A percentile compares a stretch with the other conserved stretches of the same genome.
These are phyloP conservation scores for Immersiella caudata DNA, from an alignment of 495 filamentous ascomycete species.

Conservation along the genomic window DNA sequence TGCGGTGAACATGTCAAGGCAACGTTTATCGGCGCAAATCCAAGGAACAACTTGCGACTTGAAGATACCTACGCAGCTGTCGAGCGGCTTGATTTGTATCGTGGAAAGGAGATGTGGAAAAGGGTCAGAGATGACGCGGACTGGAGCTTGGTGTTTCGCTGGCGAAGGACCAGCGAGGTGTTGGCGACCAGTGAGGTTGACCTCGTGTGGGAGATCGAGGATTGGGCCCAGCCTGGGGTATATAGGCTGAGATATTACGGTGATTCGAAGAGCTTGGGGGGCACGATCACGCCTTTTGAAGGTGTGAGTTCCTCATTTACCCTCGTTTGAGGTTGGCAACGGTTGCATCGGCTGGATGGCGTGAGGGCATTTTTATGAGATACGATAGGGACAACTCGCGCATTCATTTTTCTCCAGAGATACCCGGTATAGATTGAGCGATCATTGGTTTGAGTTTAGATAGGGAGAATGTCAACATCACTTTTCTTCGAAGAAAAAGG, in stretches of 20 bases:
- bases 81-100: slow-evolving; percentile 55
- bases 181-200: slow-evolving; percentile 79
- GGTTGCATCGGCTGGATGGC: not conserved
- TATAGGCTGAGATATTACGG: slow-evolving; percentile 89
- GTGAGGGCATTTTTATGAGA: not conserved
- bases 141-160: slow-evolving; percentile 79
- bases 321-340: slow-evolving; percentile 28
- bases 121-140: slow-evolving; percentile 72
- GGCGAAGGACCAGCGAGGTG: slow-evolving; percentile 72
- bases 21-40: slow-evolving; percentile 86
- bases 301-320: slow-evolving; percentile 71
- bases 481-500: too few relatives aligned
- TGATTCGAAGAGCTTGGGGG: slow-evolving; percentile 70
- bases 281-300: slow-evolving; percentile 73
- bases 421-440: slow-evolving; percentile 1
- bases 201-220: slow-evolving; percentile 78
- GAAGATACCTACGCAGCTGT: slow-evolving; percentile 81
- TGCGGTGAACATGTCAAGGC: slow-evolving; percentile 61
- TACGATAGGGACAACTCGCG: not conserved
- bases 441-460: too few relatives aligned
- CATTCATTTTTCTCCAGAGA: slow-evolving; percentile 5
- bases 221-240: slow-evolving; percentile 50
- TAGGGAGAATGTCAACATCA: not conserved
- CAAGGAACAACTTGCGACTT: slow-evolving; percentile 79
- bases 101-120: slow-evolving; percentile 57